phyloP scores from a whole-genome alignment of 2,329 filamentous ascomycete genomes.

The Hypomyces rosellus region DNA sequence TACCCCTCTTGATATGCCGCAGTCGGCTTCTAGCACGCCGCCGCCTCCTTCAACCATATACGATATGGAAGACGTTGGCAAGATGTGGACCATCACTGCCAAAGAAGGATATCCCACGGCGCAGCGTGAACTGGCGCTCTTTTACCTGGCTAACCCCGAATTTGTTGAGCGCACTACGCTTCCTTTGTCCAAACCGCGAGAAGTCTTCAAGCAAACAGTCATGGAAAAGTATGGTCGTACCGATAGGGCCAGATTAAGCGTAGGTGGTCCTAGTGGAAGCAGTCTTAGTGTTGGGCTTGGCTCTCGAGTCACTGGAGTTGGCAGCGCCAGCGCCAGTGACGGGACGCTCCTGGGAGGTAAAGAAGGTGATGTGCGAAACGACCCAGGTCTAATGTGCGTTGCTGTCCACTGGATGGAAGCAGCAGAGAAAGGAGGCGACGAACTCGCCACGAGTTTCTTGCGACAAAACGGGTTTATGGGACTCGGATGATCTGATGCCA shows the following conservation, averaged over 20 bases:
- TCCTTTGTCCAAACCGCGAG: slow-evolving; percentile 74
- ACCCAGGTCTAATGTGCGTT: slow-evolving; percentile 85
- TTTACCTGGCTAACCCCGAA: slow-evolving; percentile 89
- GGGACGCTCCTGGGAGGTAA: slow-evolving; percentile 23
- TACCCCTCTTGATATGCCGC: slow-evolving; percentile 23
- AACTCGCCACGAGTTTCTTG: slow-evolving; percentile 75
- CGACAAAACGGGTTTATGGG: slow-evolving; percentile 53
- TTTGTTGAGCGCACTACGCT: slow-evolving; percentile 73
- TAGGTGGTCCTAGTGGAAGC: slow-evolving; percentile 18
- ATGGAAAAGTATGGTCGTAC: slow-evolving; percentile 60
- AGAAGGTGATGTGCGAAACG: slow-evolving; percentile 55
- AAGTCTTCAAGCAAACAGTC: slow-evolving; percentile 85
- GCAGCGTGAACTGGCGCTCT: slow-evolving; percentile 85
- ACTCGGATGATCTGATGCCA: slow-evolving; percentile 24
- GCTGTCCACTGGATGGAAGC: slow-evolving; percentile 97
- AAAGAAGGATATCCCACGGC: slow-evolving; percentile 80
- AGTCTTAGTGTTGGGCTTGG: slow-evolving; percentile 19
- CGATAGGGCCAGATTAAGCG: slow-evolving; percentile 20
- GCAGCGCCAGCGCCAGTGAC: slow-evolving; percentile 15
- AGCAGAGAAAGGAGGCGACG: slow-evolving; percentile 78
- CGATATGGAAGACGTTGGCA: slow-evolving; percentile 72
- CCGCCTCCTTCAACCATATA: slow-evolving; percentile 53
- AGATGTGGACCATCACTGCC: slow-evolving; percentile 88
- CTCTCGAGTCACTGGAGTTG: slow-evolving; percentile 17
- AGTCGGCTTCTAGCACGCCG: slow-evolving; percentile 35